Evolutionary conservation across 805 yeast species (phyloP).

Genomic region (Grigorovia jiainica): DNA sequence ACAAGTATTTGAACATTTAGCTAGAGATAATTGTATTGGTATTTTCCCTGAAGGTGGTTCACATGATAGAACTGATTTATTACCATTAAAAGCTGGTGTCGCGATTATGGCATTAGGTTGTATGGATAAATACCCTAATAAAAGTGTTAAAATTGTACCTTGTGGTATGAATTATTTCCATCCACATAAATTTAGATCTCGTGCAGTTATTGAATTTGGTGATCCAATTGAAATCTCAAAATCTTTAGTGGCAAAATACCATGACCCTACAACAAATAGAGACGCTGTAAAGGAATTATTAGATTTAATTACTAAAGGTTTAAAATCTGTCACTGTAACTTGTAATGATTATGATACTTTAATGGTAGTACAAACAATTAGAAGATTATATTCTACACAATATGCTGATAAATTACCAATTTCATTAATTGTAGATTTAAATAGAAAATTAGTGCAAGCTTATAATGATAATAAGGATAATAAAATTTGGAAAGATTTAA

Average conservation of each 20-base stretch:
- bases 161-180: conserved; percentile 97
- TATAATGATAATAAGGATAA: conserved; percentile 65
- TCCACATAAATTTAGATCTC: conserved; percentile 87
- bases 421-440: conserved; percentile 81
- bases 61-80: conserved; percentile 82
- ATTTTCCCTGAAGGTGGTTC: conserved; percentile 98
- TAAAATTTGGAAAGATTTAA: conserved; percentile 53
- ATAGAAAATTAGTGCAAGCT: conserved; percentile 76
- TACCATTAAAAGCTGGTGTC: conserved; percentile 93
- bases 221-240: conserved; percentile 62
- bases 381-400: conserved; percentile 62
- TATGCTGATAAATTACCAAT: conserved; percentile 63
- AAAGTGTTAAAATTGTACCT: conserved; percentile 81
- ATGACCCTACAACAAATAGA: conserved; percentile 41
- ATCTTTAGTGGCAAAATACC: conserved; percentile 56
- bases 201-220: conserved; percentile 95
- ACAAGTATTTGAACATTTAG: conserved; percentile 73
- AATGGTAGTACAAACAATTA: conserved; percentile 83
- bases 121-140: conserved; percentile 63
- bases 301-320: conserved; percentile 60
- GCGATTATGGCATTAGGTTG: conserved; percentile 98
- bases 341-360: conserved; percentile 85
- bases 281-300: conserved; percentile 67
- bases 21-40: conserved; percentile 75
- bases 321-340: conserved; percentile 78